A percentile compares a stretch with the other conserved stretches of the same genome.
These are phyloP conservation scores for Globisporangium middletonii DNA, from an alignment of 352 stramenopile species.

Conservation along the genomic window DNA sequence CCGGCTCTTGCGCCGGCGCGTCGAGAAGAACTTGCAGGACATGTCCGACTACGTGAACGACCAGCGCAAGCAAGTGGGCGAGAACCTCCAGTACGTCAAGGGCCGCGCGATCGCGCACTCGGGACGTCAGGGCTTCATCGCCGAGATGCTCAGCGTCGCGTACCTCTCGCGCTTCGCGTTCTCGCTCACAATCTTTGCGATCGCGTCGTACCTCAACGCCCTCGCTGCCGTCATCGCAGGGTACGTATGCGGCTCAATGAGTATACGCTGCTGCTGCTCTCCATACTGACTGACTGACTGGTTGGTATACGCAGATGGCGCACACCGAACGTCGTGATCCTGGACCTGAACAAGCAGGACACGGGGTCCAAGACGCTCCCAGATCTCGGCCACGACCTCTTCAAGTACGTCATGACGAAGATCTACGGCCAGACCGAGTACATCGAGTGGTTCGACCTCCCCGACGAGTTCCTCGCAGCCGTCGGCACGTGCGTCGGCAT, in stretches of 20 bases:
- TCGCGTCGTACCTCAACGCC: constrained; percentile 81
- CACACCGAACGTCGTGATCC: constrained; percentile 79
- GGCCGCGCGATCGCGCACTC: constrained; percentile 32
- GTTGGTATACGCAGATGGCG: constrained; percentile 38
- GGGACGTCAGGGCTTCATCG: constrained; percentile 73
- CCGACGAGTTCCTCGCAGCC: constrained; percentile 75
- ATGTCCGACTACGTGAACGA: constrained; percentile 71
- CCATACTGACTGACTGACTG: neutral
- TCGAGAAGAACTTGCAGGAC: constrained; percentile 75
- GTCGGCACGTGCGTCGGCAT: constrained; percentile 63
- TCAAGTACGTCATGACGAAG: constrained; percentile 82
- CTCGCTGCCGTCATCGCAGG: constrained; percentile 74
- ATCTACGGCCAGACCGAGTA: constrained; percentile 70
- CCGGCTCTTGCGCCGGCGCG: constrained; percentile 38
- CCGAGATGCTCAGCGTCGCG: constrained; percentile 84
- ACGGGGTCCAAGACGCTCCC: constrained; percentile 71
- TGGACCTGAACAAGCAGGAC: constrained; percentile 50
- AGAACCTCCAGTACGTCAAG: constrained; percentile 61
- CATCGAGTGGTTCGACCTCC: constrained; percentile 84
- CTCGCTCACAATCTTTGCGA: constrained; percentile 67
- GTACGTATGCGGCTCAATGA: constrained; percentile 14
- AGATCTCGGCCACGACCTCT: constrained; percentile 80
- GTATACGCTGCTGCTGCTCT: no score
- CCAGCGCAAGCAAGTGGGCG: constrained; percentile 31
- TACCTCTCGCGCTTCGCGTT: constrained; percentile 81